Base-by-base conservation (phyloP, 495 filamentous ascomycete species). In the Pseudoneurospora amorphoporcata region DNA sequence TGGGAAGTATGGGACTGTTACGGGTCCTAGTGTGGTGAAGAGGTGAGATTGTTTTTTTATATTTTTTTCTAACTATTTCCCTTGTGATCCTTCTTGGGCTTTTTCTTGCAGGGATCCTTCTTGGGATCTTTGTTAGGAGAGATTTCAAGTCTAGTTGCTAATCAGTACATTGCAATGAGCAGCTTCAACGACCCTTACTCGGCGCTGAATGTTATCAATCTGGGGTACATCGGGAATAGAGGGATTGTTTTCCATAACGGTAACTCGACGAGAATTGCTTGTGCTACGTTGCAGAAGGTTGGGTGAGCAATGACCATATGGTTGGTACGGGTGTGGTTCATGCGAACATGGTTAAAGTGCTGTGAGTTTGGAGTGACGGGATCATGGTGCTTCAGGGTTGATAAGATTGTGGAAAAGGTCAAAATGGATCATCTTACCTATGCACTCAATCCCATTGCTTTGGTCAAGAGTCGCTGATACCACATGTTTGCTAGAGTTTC, bases 1-100 rank as follows among this genome's bases (percentile, higher is more conserved):
- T 58, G 94, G 94, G 71, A 97, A 96, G 83, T 89, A 94, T 72
- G 91, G 90, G 47, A 86, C 86, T 68, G 88, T 93, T 74, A 81
- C 80, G 2, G 79, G 85, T 37, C 79, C 83, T 19, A 68, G 35
- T 32, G 80, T 78, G 45, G 58, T 73, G 6, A 88, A 82, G 80
- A 76, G 71, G 38, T 79, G 53, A 77, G 76, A 74, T 5, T n/a
- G 8, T 16, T 6, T 42, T 10, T 61, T 19, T 4, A 10, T 19
- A 2, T 16, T 14, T 16, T 68, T 37, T 68, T 12, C 2, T 6
- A 39, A 9, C 0, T 35, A n/a, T 23, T 58, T 23, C 23, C 23
- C 23, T 23, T 23, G 23, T 23, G 23, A 23, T 23, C 23, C 1
- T 23, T 23, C 23, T 23, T 23, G 23, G 23, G 23, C 23, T 23